Conservation (phyloP, 345 rosid species). For the Geranium rotundifolium region DNA sequence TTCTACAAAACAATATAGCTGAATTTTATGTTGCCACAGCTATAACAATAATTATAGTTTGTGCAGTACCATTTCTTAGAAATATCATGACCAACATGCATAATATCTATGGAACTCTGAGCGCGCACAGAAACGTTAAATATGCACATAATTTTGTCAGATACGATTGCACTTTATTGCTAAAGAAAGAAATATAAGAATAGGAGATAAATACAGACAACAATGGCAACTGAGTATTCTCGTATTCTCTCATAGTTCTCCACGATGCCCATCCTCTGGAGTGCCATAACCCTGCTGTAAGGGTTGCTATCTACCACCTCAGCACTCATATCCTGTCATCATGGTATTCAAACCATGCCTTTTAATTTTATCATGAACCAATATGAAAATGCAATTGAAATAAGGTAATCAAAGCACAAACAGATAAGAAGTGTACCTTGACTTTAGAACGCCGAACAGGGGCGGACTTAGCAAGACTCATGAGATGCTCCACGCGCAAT, state of each 20-base stretch:
- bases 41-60: neutral
- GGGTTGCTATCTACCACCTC: constrained; percentile 48
- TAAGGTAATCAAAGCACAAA: neutral
- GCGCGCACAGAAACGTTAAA: too few species aligned
- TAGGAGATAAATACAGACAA: constrained; percentile 56
- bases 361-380: neutral
- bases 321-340: neutral
- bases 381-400: neutral
- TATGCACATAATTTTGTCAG: too few species aligned
- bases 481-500: constrained; percentile 40
- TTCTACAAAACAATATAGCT: neutral
- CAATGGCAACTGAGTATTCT: constrained; percentile 86
- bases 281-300: constrained; percentile 98
- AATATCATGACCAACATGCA: neutral
- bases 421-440: constrained; percentile 29
- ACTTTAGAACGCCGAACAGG: constrained; percentile 63
- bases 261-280: constrained; percentile 96
- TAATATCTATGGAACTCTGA: neutral
- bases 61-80: neutral
- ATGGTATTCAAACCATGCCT: neutral
- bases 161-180: neutral
- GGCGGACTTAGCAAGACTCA: constrained; percentile 36
- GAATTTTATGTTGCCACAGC: neutral
- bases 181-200: neutral
- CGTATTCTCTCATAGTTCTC: constrained; percentile 78